phyloP scores from a whole-genome alignment of 345 rosid species.

The Citrus cavaleriei region DNA sequence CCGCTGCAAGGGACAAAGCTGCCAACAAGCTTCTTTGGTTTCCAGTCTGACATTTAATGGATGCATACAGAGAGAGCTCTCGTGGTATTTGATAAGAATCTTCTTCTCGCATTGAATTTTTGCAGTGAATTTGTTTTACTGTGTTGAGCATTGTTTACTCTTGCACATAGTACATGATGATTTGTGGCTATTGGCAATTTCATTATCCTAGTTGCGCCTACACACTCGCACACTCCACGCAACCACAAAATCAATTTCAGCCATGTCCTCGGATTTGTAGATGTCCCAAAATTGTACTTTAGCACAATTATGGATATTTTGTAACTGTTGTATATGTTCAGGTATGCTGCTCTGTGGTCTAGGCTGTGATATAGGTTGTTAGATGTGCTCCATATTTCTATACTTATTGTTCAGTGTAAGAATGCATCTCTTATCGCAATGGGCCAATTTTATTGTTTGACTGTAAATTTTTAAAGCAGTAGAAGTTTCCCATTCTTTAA shows the following conservation, averaged over 20 bases:
- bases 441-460: not conserved
- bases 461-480: not conserved
- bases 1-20: conserved; percentile 29
- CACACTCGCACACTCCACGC: not conserved
- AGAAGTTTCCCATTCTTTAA: conserved; percentile 7
- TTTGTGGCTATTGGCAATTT: not conserved
- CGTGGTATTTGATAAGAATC: conserved; percentile 46
- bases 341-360: not conserved
- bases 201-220: not conserved
- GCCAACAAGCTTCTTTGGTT: conserved; percentile 34
- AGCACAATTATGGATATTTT: not conserved
- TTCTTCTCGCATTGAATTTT: conserved; percentile 4
- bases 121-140: not conserved
- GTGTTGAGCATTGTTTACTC: not conserved
- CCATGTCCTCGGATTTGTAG: not conserved
- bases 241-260: not conserved
- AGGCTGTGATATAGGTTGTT: not conserved
- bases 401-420: not conserved
- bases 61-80: conserved; percentile 44
- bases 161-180: not conserved
- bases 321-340: not conserved
- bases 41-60: conserved; percentile 36
- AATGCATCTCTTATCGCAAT: conserved; percentile 4
- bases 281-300: not conserved
- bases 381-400: not conserved